Evolutionary conservation across 2,329 filamentous ascomycete species (phyloP).

Genomic region (Phialophora verrucosa): DNA sequence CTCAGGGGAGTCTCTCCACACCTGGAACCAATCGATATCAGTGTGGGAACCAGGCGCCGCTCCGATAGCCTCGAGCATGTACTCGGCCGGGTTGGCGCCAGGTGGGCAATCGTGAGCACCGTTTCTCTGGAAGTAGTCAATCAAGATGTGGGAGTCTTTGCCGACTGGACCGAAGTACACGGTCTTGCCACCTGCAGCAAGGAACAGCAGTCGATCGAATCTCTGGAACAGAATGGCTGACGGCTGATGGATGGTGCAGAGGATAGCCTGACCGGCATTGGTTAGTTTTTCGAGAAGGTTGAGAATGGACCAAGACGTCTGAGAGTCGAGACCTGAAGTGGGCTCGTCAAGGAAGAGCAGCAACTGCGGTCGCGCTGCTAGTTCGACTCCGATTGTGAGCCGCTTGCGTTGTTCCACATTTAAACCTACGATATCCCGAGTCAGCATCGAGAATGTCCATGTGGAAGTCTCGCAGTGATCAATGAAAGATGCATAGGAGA

Average conservation of each 20-base stretch:
- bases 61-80: slow-evolving; percentile 45
- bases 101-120: slow-evolving; percentile 63
- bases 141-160: slow-evolving; percentile 65
- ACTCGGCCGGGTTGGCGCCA: slow-evolving; percentile 71
- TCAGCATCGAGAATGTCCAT: background rate
- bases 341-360: slow-evolving; percentile 76
- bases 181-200: slow-evolving; percentile 75
- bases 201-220: slow-evolving; percentile 76
- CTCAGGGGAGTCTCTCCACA: slow-evolving; percentile 66
- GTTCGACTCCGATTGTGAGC: slow-evolving; percentile 90
- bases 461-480: background rate
- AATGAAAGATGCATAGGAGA: background rate
- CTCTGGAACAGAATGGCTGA: slow-evolving; percentile 59
- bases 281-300: slow-evolving; percentile 67
- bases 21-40: slow-evolving; percentile 68
- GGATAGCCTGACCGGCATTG: slow-evolving; percentile 58
- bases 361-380: slow-evolving; percentile 70
- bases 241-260: slow-evolving; percentile 65
- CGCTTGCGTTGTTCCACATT: slow-evolving; percentile 71
- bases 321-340: slow-evolving; percentile 65
- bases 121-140: slow-evolving; percentile 74
- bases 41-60: slow-evolving; percentile 67
- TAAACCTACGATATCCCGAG: slow-evolving; percentile 46
- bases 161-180: slow-evolving; percentile 79
- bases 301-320: slow-evolving; percentile 68